Base-by-base conservation (phyloP, 2,329 filamentous ascomycete species). In the Arthrobotrys pseudoclavata region DNA sequence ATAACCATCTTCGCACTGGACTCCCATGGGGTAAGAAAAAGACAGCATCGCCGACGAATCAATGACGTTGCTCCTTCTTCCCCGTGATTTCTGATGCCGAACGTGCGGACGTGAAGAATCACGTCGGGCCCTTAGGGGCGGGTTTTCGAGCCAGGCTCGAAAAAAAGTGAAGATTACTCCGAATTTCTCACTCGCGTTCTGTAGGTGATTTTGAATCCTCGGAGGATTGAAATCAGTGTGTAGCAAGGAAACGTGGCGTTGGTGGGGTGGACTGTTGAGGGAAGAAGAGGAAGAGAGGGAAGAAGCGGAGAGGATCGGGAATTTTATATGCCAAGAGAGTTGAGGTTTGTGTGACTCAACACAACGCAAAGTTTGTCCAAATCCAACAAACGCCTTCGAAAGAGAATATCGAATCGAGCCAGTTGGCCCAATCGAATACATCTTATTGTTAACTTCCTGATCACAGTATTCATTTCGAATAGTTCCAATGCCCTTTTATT, bases 161-260 rank as follows among this genome's bases (percentile, higher is more conserved):
- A 76, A 79, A 79, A 37, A 42, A 80, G 83, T 90, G 89, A 91
- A 91, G 90, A 91, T 89, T 91, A 88, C 90, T 91, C 90, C 90
- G 90, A 91, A 91, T 91, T 91, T 91, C 90, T 91, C 90, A 91
- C 91, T 91, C 91, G 90, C 89, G 52, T 53, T 63, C 70, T 76
- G 55, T 69, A 55, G 60, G 37, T 50, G n/a, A 53, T 55, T 29
- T 52, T 45, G 42, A 15, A 34, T 26, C 55, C 26, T 20, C 22
- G 40, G 37, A 20, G 20, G 34, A 24, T 42, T 22, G 34, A 24
- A 81, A 85, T 87, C 85, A 84, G 86, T 87, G 81, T 86, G 86
- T 84, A 87, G 86, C 87, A 88, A 87, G 87, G 86, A 88, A 87
- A 88, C 86, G 86, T 86, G 85, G 87, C 87, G 83, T 87, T 88